Conservation (phyloP, 257 asterid species). For the Solanum clarkiae region DNA sequence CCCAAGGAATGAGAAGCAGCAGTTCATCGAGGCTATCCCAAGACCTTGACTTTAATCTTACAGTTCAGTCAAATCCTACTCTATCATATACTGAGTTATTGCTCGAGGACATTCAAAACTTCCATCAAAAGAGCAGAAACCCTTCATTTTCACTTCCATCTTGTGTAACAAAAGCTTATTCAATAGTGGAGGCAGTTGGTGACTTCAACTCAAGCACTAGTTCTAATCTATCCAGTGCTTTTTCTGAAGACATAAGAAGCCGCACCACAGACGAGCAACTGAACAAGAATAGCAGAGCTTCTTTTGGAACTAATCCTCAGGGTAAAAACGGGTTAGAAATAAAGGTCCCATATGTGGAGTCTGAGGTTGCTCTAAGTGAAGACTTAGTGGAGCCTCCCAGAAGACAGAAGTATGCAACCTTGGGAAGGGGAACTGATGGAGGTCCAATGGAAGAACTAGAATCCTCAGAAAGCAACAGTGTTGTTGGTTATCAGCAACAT, state of each 20-base stretch:
- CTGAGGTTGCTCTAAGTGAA: slow-evolving; percentile 47
- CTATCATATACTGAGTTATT: slow-evolving; percentile 63
- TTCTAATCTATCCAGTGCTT: slow-evolving; percentile 21
- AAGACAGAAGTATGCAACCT: slow-evolving; percentile 70
- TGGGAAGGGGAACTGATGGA: slow-evolving; percentile 40
- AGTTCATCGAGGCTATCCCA: slow-evolving; percentile 75
- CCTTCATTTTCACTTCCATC: slow-evolving; percentile 51
- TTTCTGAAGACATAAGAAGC: slow-evolving; percentile 25
- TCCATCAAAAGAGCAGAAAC: slow-evolving; percentile 64
- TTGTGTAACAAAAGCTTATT: slow-evolving; percentile 71
- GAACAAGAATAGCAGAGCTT: slow-evolving; percentile 6
- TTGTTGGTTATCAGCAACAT: slow-evolving; percentile 26
- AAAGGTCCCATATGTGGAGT: slow-evolving; percentile 41
- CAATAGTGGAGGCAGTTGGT: slow-evolving; percentile 87
- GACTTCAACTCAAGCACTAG: slow-evolving; percentile 73
- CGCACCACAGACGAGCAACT: slow-evolving; percentile 13
- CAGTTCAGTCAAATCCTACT: slow-evolving; percentile 27
- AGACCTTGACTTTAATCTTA: slow-evolving; percentile 57
- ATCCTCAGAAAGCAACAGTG: slow-evolving; percentile 75
- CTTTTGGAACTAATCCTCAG: neutral
- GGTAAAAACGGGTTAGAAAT: slow-evolving; percentile 23
- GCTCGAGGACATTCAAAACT: slow-evolving; percentile 88
- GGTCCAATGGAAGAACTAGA: slow-evolving; percentile 50
- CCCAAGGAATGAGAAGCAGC: slow-evolving; percentile 27
- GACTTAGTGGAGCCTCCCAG: slow-evolving; percentile 58